Percentiles rank a stretch among this genome's conserved stretches.
phyloP scores from a whole-genome alignment of 192 early-diverging fungal species.

The Entomortierella chlamydospora region DNA sequence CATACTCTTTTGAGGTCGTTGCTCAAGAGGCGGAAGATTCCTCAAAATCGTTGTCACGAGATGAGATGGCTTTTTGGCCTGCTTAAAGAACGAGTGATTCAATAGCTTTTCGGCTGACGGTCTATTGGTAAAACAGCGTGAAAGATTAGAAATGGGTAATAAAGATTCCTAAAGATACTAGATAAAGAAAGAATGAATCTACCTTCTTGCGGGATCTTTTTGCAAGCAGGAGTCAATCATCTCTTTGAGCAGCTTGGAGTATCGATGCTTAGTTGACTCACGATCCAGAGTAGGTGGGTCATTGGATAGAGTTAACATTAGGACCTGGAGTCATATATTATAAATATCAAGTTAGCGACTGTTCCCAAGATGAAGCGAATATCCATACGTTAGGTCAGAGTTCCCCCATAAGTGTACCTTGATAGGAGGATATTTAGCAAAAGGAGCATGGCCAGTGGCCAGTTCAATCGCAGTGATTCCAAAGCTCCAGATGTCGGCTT shows the following conservation, averaged over 20 bases:
- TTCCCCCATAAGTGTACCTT: slow-evolving; percentile 64
- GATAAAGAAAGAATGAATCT: neutral
- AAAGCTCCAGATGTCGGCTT: slow-evolving; percentile 94
- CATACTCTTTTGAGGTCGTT: slow-evolving; percentile 71
- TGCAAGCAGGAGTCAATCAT: slow-evolving; percentile 87
- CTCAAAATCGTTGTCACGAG: slow-evolving; percentile 67
- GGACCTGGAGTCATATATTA: slow-evolving; percentile 60
- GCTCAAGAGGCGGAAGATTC: slow-evolving; percentile 74
- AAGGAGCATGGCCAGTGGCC: slow-evolving; percentile 89
- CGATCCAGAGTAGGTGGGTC: slow-evolving; percentile 88
- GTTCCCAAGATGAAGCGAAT: too few species aligned
- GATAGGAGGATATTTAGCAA: slow-evolving; percentile 88
- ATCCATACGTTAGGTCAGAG: neutral
- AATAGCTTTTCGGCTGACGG: slow-evolving; percentile 83
- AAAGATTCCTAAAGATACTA: neutral
- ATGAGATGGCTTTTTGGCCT: slow-evolving; percentile 76
- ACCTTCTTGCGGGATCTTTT: slow-evolving; percentile 80
- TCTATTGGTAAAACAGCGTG: slow-evolving; percentile 52
- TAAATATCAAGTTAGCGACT: too few species aligned
- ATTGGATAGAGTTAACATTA: slow-evolving; percentile 90
- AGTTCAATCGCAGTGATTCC: slow-evolving; percentile 90
- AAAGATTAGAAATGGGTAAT: neutral
- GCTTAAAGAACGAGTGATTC: slow-evolving; percentile 82
- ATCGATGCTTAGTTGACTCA: slow-evolving; percentile 78
- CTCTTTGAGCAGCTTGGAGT: slow-evolving; percentile 83